Conservation (phyloP, 495 filamentous ascomycete genomes). For the Patellaria atrata region DNA sequence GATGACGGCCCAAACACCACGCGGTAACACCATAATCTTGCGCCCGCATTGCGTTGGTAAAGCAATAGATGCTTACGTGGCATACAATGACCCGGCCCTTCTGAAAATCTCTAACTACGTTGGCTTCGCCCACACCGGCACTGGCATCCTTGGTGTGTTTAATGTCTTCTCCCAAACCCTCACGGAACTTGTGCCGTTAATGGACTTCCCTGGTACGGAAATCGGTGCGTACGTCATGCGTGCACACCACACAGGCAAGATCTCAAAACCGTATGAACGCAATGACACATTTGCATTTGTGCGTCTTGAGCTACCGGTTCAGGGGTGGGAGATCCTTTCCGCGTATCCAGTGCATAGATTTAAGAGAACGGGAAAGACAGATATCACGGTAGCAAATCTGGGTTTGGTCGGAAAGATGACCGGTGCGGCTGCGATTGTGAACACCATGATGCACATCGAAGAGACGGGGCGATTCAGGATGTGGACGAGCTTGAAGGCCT, state of each 20-base stretch:
- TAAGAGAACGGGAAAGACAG: conserved; percentile 25
- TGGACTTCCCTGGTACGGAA: conserved; percentile 56
- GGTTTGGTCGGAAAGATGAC: conserved; percentile 85
- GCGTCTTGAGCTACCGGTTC: conserved; percentile 41
- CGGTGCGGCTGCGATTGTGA: conserved; percentile 61
- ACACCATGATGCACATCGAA: conserved; percentile 38
- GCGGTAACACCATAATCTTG: conserved; percentile 59
- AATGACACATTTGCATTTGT: conserved; percentile 27
- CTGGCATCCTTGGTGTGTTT: conserved; percentile 69
- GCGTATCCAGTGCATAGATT: conserved; percentile 51
- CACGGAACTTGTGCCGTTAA: conserved; percentile 52
- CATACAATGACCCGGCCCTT: conserved; percentile 54
- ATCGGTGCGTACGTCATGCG: conserved; percentile 51
- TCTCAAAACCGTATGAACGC: conserved; percentile 34
- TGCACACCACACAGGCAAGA: conserved; percentile 50
- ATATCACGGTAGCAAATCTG: conserved; percentile 43
- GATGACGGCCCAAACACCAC: conserved; percentile 55
- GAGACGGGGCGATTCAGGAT: conserved; percentile 47
- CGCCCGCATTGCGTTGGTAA: conserved; percentile 58
- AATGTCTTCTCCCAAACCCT: conserved; percentile 48
- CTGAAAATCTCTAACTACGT: conserved; percentile 68
- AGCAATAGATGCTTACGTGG: conserved; percentile 54
- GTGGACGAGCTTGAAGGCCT: conserved; percentile 56
- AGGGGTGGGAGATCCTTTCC: conserved; percentile 71
- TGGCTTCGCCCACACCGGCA: conserved; percentile 49